These are phyloP conservation scores for Eleusine indica DNA, from an alignment of 176 grass and related monocot genomes.

Conservation along the genomic window DNA sequence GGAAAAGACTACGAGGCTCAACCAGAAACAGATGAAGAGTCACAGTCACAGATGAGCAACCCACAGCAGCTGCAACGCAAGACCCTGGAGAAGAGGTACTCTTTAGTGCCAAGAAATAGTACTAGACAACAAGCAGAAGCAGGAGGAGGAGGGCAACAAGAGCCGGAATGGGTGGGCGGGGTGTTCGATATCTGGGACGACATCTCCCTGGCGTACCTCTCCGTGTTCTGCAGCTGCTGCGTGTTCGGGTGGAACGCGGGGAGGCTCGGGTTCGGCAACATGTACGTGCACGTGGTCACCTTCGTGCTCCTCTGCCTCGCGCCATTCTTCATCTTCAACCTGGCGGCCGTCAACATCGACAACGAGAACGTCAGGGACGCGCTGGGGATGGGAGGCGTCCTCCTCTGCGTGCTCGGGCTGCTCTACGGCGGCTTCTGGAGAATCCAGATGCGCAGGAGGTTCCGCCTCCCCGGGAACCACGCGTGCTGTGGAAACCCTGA, in stretches of 20 bases:
- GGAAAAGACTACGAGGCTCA: conserved; percentile 71
- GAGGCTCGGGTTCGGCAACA: conserved; percentile 74
- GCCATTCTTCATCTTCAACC: conserved; percentile 82
- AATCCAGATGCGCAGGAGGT: conserved; percentile 83
- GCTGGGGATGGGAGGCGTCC: conserved; percentile 55
- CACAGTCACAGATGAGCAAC: neutral
- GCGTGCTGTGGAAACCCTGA: conserved; percentile 61
- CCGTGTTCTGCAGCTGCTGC: conserved; percentile 84
- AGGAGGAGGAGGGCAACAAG: conserved; percentile 9
- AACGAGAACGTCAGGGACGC: conserved; percentile 47
- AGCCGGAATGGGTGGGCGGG: conserved; percentile 52
- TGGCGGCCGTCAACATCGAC: conserved; percentile 78
- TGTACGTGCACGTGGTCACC: conserved; percentile 69
- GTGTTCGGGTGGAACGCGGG: conserved; percentile 80
- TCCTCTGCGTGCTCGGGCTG: conserved; percentile 64
- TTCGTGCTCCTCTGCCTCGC: conserved; percentile 84
- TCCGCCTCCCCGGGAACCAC: conserved; percentile 50
- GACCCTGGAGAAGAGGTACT: conserved; percentile 54
- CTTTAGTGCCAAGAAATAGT: conserved; percentile 1
- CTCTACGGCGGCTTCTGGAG: conserved; percentile 90
- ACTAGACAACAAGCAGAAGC: too few relatives aligned
- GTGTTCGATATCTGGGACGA: conserved; percentile 71
- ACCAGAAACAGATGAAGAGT: conserved; percentile 44
- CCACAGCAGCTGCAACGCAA: conserved; percentile 31
- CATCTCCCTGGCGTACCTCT: conserved; percentile 70